These are phyloP conservation scores for Mallotus repandus DNA, from an alignment of 441 rosid species.

Conservation along the genomic window DNA sequence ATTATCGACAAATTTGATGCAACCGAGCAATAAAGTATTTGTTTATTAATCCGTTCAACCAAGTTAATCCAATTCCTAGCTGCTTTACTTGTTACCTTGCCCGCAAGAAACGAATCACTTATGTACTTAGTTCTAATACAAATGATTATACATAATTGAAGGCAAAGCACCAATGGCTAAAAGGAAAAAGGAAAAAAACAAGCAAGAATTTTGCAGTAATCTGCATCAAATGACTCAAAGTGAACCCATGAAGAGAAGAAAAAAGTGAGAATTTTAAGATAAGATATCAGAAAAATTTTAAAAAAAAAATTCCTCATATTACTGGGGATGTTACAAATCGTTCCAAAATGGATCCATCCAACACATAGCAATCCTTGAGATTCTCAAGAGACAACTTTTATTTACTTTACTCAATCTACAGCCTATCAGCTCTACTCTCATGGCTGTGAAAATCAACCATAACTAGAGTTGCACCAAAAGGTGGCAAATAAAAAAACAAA, in stretches of 20 bases:
- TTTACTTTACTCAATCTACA: conserved; percentile 29
- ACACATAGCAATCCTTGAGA: background rate
- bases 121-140: too few species aligned
- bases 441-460: conserved; percentile 36
- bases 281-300: too few species aligned
- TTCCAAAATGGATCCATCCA: conserved; percentile 19
- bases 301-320: background rate
- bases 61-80: background rate
- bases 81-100: too few species aligned
- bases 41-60: background rate
- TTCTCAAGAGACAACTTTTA: conserved; percentile 26
- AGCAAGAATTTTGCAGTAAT: too few species aligned
- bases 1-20: background rate
- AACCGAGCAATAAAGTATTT: background rate
- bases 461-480: conserved; percentile 12
- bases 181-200: too few species aligned
- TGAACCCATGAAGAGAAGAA: too few species aligned
- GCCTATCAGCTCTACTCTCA: conserved; percentile 26
- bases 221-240: too few species aligned
- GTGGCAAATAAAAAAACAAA: background rate
- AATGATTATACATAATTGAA: too few species aligned
- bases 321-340: conserved; percentile 6
- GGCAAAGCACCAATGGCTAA: too few species aligned
- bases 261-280: too few species aligned
- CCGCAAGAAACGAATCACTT: too few species aligned